phyloP scores from a whole-genome alignment of 2,329 filamentous ascomycete genomes.

The Hymenoscyphus infarciens region DNA sequence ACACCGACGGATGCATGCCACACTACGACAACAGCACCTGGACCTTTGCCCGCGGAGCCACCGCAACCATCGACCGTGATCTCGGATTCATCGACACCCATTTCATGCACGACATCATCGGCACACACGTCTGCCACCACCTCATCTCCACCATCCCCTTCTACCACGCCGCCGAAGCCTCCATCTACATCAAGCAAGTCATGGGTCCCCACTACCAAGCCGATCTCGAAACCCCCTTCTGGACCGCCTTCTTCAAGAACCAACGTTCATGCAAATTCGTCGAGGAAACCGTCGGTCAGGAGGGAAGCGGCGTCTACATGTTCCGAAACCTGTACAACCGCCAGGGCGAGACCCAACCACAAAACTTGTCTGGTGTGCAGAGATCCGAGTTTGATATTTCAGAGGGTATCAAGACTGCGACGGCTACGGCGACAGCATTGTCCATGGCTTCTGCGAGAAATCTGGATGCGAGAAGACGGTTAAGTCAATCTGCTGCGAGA shows the following conservation, averaged over 20 bases:
- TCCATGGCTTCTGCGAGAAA: constrained; percentile 29
- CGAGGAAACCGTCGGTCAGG: constrained; percentile 34
- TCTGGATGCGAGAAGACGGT: constrained; percentile 29
- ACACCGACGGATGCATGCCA: constrained; percentile 56
- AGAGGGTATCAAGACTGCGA: constrained; percentile 14
- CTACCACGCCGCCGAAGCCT: constrained; percentile 58
- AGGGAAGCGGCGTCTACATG: constrained; percentile 35
- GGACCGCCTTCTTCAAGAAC: constrained; percentile 36
- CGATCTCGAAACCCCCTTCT: constrained; percentile 38
- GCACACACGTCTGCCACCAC: constrained; percentile 62
- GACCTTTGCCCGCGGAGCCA: constrained; percentile 60
- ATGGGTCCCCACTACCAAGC: constrained; percentile 52
- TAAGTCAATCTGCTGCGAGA: constrained; percentile 29
- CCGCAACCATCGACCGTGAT: constrained; percentile 61
- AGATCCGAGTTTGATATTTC: constrained; percentile 14
- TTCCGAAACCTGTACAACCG: constrained; percentile 34
- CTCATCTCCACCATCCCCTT: constrained; percentile 59
- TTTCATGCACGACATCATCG: constrained; percentile 64
- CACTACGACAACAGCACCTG: constrained; percentile 58
- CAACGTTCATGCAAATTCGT: constrained; percentile 36
- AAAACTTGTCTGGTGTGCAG: constrained; percentile 19
- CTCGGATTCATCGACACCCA: constrained; percentile 63
- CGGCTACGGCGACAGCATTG: constrained; percentile 23
- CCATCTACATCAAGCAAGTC: constrained; percentile 52
- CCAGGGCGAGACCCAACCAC: constrained; percentile 25